phyloP scores from a whole-genome alignment of 352 stramenopile species.

The Lagenidium giganteum region DNA sequence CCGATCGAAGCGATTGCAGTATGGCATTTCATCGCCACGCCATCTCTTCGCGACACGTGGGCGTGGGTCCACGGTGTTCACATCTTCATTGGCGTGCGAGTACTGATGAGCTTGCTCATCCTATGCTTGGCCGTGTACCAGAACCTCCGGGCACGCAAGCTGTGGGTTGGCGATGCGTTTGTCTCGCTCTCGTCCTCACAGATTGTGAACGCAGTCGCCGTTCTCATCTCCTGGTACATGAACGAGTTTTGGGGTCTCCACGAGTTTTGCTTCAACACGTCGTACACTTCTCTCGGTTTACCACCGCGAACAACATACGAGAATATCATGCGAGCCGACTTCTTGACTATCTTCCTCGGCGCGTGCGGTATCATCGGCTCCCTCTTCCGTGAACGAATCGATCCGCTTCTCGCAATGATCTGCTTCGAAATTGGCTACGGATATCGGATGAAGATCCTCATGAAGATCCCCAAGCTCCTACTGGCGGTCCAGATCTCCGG shows the following conservation, averaged over 20 bases:
- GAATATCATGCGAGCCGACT: slow-evolving; percentile 9
- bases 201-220: background rate
- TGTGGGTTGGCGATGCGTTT: slow-evolving; percentile 19
- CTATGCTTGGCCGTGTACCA: slow-evolving; percentile 8
- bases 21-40: slow-evolving; percentile 1
- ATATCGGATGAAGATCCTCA: slow-evolving; percentile 5
- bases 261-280: slow-evolving; percentile 7
- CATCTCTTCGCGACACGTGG: slow-evolving; percentile 14
- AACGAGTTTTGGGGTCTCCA: slow-evolving; percentile 15
- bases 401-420: slow-evolving; percentile 14
- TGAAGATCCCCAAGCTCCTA: background rate
- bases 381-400: slow-evolving; percentile 15
- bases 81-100: slow-evolving; percentile 9
- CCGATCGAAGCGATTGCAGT: background rate
- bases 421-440: slow-evolving; percentile 15
- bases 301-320: slow-evolving; percentile 3
- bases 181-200: slow-evolving; percentile 9
- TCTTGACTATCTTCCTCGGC: slow-evolving; percentile 23
- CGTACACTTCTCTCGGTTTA: background rate
- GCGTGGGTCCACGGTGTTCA: slow-evolving; percentile 16
- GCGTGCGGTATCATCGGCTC: slow-evolving; percentile 11
- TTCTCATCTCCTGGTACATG: slow-evolving; percentile 13
- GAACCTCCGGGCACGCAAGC: slow-evolving; percentile 3
- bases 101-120: slow-evolving; percentile 12
- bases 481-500: background rate